Base-by-base conservation (phyloP, 2,329 filamentous ascomycete genomes). In the Scytalidium lignicola region DNA sequence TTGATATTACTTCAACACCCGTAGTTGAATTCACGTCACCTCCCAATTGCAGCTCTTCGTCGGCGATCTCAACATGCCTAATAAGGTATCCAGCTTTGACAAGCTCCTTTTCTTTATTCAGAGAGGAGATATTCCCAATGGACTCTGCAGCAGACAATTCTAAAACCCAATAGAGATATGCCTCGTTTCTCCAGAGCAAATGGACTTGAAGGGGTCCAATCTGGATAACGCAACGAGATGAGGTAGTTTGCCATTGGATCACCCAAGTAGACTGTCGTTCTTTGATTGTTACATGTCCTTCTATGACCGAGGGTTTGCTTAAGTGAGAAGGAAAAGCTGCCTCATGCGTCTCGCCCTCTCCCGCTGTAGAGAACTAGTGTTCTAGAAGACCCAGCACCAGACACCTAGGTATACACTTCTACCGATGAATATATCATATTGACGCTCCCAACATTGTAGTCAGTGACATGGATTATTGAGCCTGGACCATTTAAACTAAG, bases 1-100 rank as follows among this genome's bases (percentile, higher is more conserved):
- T 80, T 2, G 83, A 80, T 28, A 89, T 77, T 21, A 90, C 70
- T 55, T 90, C 84, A 13, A 91, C 64, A 0, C 75, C 56, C 0
- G 82, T 81, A 0, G 85, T 88, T 1, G 72, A 63, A 56, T 90
- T 90, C 55, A 90, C 74, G 58, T 91, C 87, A 2, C 83, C 86
- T 3, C 76, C 79, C 2, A 91, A 62, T 6, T 75, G 70, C 8
- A 91, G 70, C 1, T 73, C 73, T 12, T 67, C 69, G 1, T 73
- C 78, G 3, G 74, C 58, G 1, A 84, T 61, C 1, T 73, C 70
- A 0, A 80, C 81, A 0, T 76, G 80, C 8, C 84, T 77, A 39
- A 85, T 62, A 0, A 87, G 71, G 55, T 87, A 85, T 19, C 79
- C 77, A 0, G 75, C 82, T 44, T 82, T 79, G 43, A 83, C 62